Percentiles rank a stretch among this genome's conserved stretches.
phyloP scores from a whole-genome alignment of 345 rosid genomes.

The Isatis tinctoria region DNA sequence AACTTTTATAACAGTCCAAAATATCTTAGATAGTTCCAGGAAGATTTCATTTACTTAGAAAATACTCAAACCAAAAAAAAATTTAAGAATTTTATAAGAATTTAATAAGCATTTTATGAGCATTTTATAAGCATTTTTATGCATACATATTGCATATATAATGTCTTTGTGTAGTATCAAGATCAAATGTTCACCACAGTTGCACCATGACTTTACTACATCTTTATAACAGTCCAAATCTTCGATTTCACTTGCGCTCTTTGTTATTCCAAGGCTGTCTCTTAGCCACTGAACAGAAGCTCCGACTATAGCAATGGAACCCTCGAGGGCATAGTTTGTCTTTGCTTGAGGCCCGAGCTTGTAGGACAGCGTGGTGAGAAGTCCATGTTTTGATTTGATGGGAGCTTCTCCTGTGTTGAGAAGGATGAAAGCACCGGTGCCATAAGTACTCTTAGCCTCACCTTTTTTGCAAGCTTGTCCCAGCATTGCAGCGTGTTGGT shows the following conservation, averaged over 20 bases:
- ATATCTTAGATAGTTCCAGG: too few species aligned
- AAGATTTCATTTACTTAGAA: too few species aligned
- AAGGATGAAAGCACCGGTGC: conserved; percentile 93
- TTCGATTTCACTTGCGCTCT: conserved; percentile 66
- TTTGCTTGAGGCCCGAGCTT: conserved; percentile 86
- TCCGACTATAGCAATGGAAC: conserved; percentile 95
- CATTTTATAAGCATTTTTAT: too few species aligned
- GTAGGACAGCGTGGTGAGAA: conserved; percentile 72
- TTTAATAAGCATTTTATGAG: too few species aligned
- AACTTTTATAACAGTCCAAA: too few species aligned
- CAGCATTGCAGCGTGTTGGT: conserved; percentile 94
- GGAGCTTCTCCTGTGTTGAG: conserved; percentile 78
- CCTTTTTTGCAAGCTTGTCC: conserved; percentile 90
- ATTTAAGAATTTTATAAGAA: too few species aligned
- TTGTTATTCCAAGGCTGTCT: conserved; percentile 74
- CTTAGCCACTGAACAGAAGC: conserved; percentile 98
- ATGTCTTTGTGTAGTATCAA: too few species aligned
- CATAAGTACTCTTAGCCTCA: conserved; percentile 95
- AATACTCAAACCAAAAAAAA: too few species aligned
- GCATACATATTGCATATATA: too few species aligned
- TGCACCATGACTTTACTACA: too few species aligned
- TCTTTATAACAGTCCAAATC: too few species aligned
- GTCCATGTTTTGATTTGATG: conserved; percentile 68
- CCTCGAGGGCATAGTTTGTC: conserved; percentile 84
- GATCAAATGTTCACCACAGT: too few species aligned